Evolutionary conservation across 441 rosid genomes (phyloP), one percentile per base, ranked within the genome.

Genomic region (Brassica balearica): DNA sequence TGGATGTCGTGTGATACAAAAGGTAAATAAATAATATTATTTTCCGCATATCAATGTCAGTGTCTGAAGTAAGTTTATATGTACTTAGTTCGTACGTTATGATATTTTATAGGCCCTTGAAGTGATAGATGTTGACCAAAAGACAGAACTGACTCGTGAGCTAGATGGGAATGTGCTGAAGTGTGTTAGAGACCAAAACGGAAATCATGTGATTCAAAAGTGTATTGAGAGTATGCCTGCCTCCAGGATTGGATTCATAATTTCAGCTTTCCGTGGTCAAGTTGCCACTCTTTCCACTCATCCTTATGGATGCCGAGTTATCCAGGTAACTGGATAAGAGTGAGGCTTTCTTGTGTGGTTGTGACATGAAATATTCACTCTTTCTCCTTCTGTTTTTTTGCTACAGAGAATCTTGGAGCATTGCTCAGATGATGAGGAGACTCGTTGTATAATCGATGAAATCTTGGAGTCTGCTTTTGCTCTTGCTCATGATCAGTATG

Each of bases 401-500:
- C 78, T 69, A 76, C 79, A 96, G 99, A 91, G 98, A 79, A 92
- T 94, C 80, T 85, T 96, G 87, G 99, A 96, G 93, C 95, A 92
- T 81, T 94, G 97, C 84, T 83, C 96, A 63, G 86, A 92, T 74
- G 96, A 90, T 58, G 79, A 53, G 73, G 95, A 89, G 85, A 85
- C 94, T 46, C 92, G 86, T 73, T 96, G 90, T 78, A 90, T 96
- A 77, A 90, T 96, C 17, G 94, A 92, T 82, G 99, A 96, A 83
- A 96, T 94, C 74, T 80, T 94, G 86, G 99, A 91, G 71, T 93
- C 96, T 48, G 90, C 92, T 51, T 81, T 64, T 85, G 68, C 25
- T 81, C 99, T 96, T 85, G 97, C 99, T 82, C 94, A 89, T 77
- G 98, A 96, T 80, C 99, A 92, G 80, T 96, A 96, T 87, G 99